Base-by-base conservation (phyloP, 257 asterid genomes). In the Vinca minor region DNA sequence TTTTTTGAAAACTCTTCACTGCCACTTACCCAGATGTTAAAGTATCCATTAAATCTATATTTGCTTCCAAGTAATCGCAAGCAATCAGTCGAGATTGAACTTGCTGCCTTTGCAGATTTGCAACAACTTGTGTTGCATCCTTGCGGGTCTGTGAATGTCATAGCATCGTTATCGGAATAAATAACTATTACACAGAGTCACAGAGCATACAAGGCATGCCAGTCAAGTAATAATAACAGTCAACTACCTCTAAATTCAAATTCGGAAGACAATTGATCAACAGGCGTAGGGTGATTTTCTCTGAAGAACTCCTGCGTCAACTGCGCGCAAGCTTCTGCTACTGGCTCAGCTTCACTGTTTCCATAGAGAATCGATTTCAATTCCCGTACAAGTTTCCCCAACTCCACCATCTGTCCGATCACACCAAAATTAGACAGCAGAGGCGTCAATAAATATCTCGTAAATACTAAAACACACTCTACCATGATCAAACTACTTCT, bases 71-170 rank as follows among this genome's bases (percentile, higher is more conserved):
- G 84, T 89, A 89, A 70, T 93, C 92, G 64, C 94, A 93, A 46
- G 98, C 98, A 75, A 89, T 89, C 86, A 93, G 62, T 79, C 85
- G 81, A 5, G 98, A 93, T 2, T 93, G 96, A 67, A 93, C 98
- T 75, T 88, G 97, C 62, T 93, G 98, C 82, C 98, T 85, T 79
- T 93, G 98, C 82, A 93, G 80, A 83, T 93, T 93, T 25, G 98
- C 95, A 74, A 93, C 96, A 70, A 93, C 96, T 75, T 87, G 97
- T 3, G 97, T 87, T 49, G 95, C 98, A 80, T 89, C 97, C 78
- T 89, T 93, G 66, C 97, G 94, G 47, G 96, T 73, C 98, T 92
- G 88, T 79, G 80, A 66, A 60, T 67, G 46, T 31, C 38, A 48
- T 34, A 35, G 18, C n/a, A n/a, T n/a, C n/a, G n/a, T n/a, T n/a